A percentile compares a stretch with the other conserved stretches of the same genome.
Conservation (phyloP, 306 rosid genomes). For the Cicer judaicum region DNA sequence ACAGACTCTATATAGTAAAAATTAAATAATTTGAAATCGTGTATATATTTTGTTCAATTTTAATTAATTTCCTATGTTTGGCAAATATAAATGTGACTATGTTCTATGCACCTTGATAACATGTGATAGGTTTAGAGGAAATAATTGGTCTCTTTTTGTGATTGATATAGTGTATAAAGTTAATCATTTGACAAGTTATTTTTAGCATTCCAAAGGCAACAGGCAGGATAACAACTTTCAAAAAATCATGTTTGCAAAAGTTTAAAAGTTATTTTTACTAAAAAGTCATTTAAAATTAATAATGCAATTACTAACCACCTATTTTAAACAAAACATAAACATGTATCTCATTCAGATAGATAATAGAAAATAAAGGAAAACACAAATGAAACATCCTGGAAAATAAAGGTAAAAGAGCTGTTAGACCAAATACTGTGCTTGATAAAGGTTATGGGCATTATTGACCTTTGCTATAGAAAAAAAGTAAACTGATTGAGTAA, state of each 20-base stretch:
- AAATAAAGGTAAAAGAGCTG: neutral
- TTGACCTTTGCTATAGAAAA: neutral
- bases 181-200: too few relatives aligned
- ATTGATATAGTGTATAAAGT: too few relatives aligned
- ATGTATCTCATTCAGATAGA: neutral
- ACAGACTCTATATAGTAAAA: too few relatives aligned
- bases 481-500: constrained; percentile 1
- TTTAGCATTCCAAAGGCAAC: neutral
- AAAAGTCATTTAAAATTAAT: neutral
- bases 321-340: neutral
- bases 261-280: neutral
- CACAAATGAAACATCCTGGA: neutral
- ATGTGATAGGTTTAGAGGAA: too few relatives aligned
- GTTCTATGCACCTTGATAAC: too few relatives aligned
- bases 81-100: too few relatives aligned
- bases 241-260: neutral
- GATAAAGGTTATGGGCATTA: neutral
- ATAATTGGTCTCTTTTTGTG: too few relatives aligned
- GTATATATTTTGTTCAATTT: too few relatives aligned
- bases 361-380: neutral
- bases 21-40: too few relatives aligned
- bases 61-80: too few relatives aligned
- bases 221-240: neutral
- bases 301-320: neutral
- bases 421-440: neutral